These are phyloP conservation scores for Cercophora samala DNA, from an alignment of 495 filamentous ascomycete genomes.

Conservation along the genomic window DNA sequence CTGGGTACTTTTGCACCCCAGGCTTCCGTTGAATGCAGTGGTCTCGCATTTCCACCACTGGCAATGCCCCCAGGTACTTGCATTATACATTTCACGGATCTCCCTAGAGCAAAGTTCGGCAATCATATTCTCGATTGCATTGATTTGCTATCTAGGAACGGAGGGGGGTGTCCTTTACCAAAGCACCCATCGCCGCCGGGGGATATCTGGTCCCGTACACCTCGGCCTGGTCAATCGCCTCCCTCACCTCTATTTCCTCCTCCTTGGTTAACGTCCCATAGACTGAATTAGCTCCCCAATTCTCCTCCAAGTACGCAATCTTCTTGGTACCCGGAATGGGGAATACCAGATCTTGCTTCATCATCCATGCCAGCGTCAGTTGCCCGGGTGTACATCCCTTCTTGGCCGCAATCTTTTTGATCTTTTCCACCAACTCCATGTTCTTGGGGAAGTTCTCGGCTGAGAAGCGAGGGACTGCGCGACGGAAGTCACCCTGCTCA, in stretches of 20 bases:
- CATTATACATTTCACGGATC: too few species aligned
- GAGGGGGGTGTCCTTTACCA: constrained; percentile 20
- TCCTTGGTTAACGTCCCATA: constrained; percentile 11
- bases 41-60: too few species aligned
- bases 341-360: constrained; percentile 50
- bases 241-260: constrained; percentile 14
- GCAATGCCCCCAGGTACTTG: too few species aligned
- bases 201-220: constrained; percentile 18
- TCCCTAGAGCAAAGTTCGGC: too few species aligned
- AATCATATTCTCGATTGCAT: too few species aligned
- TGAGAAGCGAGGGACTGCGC: constrained; percentile 59
- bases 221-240: constrained; percentile 12
- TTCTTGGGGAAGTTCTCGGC: constrained; percentile 69
- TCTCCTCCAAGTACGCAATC: constrained; percentile 17
- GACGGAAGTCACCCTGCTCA: constrained; percentile 52
- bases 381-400: constrained; percentile 72
- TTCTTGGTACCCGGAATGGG: constrained; percentile 25
- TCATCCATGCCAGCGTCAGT: constrained; percentile 72
- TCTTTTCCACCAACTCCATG: constrained; percentile 62
- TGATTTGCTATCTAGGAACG: not conserved
- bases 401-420: constrained; percentile 61
- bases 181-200: constrained; percentile 9
- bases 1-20: too few species aligned
- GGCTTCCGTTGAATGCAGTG: too few species aligned
- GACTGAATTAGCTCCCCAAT: constrained; percentile 9